Evolutionary conservation across 2,329 filamentous ascomycete genomes (phyloP).

Genomic region (Chrysoporthe cubensis): DNA sequence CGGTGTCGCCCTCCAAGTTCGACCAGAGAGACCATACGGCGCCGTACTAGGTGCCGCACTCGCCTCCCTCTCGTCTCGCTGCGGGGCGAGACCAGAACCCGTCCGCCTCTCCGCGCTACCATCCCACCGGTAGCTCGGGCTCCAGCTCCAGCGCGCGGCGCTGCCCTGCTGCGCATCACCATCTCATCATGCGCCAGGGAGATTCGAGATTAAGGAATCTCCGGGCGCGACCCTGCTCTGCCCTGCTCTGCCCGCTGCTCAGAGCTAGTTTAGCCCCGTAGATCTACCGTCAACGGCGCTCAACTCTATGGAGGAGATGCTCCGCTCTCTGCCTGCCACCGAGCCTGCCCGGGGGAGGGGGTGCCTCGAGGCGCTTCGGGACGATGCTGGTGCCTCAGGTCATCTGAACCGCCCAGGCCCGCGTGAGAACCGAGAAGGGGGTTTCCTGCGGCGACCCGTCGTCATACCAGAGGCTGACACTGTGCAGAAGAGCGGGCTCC

Average conservation of each 20-base stretch:
- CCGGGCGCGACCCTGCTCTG: not conserved
- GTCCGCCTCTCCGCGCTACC: not conserved
- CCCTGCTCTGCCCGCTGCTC: not conserved
- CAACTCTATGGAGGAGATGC: conserved; percentile 19
- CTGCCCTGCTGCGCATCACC: not conserved
- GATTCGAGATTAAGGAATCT: not conserved
- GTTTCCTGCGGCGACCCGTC: not conserved
- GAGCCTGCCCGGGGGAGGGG: no score
- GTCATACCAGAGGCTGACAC: not conserved
- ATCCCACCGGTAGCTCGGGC: not conserved
- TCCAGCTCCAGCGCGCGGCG: not conserved
- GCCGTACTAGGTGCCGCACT: not conserved
- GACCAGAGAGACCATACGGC: not conserved
- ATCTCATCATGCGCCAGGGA: not conserved
- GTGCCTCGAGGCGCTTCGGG: not conserved
- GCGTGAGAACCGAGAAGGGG: not conserved
- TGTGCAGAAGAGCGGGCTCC: not conserved
- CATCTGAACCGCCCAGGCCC: conserved; percentile 8
- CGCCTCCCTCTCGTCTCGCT: not conserved
- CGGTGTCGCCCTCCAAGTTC: not conserved
- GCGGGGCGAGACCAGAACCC: not conserved
- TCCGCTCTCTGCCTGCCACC: conserved; percentile 13
- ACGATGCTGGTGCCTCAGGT: conserved; percentile 2
- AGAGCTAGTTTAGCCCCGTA: not conserved
- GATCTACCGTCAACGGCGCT: conserved; percentile 7